Conservation (phyloP, 441 rosid species). For the Gossypium lobatum region DNA sequence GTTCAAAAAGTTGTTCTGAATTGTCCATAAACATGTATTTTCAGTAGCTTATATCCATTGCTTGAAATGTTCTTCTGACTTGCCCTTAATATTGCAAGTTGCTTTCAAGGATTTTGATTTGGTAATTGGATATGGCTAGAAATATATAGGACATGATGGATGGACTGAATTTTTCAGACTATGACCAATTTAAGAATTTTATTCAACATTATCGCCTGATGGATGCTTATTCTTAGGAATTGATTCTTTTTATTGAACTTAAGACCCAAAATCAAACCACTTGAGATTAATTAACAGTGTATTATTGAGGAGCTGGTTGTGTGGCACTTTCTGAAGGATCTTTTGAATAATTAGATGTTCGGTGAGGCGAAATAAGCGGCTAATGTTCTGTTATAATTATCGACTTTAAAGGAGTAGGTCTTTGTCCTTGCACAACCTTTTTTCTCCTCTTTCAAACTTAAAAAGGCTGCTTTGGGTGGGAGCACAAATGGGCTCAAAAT, state of each 20-base stretch:
- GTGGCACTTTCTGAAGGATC: not conserved
- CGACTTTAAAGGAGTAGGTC: not conserved
- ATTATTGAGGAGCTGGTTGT: not conserved
- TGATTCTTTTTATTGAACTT: not conserved
- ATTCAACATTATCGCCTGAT: not conserved
- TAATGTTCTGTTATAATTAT: not conserved
- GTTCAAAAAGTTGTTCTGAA: not conserved
- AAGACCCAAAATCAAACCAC: not conserved
- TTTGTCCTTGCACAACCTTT: not conserved
- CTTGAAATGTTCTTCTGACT: not conserved
- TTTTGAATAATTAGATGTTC: not conserved
- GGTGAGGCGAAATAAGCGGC: not conserved
- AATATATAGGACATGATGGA: not conserved
- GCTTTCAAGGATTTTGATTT: not conserved
- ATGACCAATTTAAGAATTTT: not conserved
- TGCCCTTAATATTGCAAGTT: not conserved
- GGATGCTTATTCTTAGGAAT: not conserved
- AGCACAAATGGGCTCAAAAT: no score
- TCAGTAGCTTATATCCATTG: not conserved
- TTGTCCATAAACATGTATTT: no score
- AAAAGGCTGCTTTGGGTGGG: not conserved
- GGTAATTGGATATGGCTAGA: not conserved
- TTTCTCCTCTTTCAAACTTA: not conserved
- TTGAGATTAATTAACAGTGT: not conserved
- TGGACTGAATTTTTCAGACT: not conserved